Conservation (phyloP, 345 rosid species). For the Boechera stricta region DNA sequence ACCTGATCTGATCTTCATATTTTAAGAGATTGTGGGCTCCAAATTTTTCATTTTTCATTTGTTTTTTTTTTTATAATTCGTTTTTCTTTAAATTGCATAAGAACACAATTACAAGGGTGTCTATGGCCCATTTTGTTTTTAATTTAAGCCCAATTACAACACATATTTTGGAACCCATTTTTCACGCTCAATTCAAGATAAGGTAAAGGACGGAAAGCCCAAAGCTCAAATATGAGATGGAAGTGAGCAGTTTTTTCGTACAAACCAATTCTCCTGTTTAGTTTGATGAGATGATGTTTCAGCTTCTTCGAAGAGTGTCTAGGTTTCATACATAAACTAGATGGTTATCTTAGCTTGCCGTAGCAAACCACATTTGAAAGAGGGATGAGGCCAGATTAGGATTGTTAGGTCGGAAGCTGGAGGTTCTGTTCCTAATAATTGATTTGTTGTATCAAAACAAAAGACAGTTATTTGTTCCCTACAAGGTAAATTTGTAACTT, state of each 20-base stretch:
- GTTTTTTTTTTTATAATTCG: not conserved
- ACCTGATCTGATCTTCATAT: not conserved
- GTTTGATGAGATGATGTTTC: too few species aligned
- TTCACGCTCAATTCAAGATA: not conserved
- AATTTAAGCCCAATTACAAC: not conserved
- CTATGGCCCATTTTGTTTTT: not conserved
- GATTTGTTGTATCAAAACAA: too few species aligned
- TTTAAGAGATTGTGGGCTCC: not conserved
- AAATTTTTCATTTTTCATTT: not conserved
- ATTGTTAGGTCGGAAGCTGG: too few species aligned
- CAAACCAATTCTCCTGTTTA: too few species aligned
- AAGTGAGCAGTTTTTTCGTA: not conserved
- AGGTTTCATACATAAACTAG: too few species aligned
- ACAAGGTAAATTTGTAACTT: too few species aligned
- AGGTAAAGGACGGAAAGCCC: too few species aligned
- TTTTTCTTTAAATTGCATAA: not conserved
- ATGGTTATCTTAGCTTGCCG: conserved; percentile 3
- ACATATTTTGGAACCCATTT: not conserved
- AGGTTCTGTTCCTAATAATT: too few species aligned
- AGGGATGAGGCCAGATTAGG: too few species aligned
- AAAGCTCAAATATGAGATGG: not conserved
- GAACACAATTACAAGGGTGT: not conserved
- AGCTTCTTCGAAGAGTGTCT: too few species aligned
- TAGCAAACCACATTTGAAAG: too few species aligned
- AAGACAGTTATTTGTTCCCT: too few species aligned